phyloP scores from a whole-genome alignment of 805 yeast species.

The Starmerella kuoi region DNA sequence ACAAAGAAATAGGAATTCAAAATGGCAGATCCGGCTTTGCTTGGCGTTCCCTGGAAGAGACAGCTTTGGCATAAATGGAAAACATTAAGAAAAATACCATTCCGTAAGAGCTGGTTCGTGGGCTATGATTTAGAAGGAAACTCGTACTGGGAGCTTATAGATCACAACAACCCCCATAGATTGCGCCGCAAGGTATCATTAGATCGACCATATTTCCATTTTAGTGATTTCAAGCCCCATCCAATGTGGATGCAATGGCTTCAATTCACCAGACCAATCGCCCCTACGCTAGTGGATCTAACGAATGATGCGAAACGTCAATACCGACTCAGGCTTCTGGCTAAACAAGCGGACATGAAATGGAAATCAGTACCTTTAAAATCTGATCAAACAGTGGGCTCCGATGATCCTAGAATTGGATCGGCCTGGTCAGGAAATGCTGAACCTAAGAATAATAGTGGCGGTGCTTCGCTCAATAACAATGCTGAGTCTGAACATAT shows the following conservation, averaged over 20 bases:
- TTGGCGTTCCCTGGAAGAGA: conserved; percentile 18
- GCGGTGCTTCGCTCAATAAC: too few species aligned
- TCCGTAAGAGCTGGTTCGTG: conserved; percentile 54
- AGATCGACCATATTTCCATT: conserved; percentile 33
- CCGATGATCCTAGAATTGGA: conserved; percentile 16
- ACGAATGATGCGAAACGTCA: conserved; percentile 46
- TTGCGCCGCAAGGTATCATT: conserved; percentile 42
- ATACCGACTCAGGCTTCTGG: conserved; percentile 39
- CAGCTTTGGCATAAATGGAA: conserved; percentile 38
- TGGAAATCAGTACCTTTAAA: conserved; percentile 31
- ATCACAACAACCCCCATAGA: conserved; percentile 38
- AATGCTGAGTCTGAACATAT: neutral
- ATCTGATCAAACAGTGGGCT: neutral
- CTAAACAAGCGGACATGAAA: conserved; percentile 33
- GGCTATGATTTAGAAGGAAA: conserved; percentile 72
- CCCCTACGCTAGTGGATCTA: conserved; percentile 57
- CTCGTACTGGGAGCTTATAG: conserved; percentile 70
- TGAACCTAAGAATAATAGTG: neutral
- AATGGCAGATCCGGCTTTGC: conserved; percentile 1
- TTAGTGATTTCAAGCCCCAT: conserved; percentile 28
- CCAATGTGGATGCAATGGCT: conserved; percentile 75
- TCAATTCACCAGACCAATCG: conserved; percentile 43
- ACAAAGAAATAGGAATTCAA: too few species aligned
- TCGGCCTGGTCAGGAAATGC: conserved; percentile 20
- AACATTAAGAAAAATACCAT: conserved; percentile 52